Conservation (phyloP, 2,329 filamentous ascomycete species). For the Zymoseptoria ardabiliae region DNA sequence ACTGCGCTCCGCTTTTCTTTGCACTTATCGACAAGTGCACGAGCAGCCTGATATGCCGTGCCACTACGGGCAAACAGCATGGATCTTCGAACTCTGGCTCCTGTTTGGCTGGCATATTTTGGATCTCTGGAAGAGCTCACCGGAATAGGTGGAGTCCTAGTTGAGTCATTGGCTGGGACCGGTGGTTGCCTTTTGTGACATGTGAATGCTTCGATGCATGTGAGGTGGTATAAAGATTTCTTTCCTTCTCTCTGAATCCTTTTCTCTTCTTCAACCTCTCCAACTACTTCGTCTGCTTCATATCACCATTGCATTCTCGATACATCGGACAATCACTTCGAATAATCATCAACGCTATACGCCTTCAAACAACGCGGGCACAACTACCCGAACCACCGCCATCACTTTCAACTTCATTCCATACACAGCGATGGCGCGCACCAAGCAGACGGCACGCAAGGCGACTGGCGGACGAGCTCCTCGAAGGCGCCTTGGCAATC, state of each 20-base stretch:
- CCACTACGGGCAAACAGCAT: neutral
- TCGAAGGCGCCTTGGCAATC: neutral
- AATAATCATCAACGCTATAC: no score
- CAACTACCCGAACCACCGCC: no score
- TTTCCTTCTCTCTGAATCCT: neutral
- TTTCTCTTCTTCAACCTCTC: neutral
- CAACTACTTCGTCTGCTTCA: no score
- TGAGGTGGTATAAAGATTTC: neutral
- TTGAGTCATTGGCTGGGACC: neutral
- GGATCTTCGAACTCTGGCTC: neutral
- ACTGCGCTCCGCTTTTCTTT: neutral
- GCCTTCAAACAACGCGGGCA: no score
- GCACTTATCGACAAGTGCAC: neutral
- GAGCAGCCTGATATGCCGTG: neutral
- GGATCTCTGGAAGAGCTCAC: neutral
- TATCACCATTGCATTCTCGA: neutral
- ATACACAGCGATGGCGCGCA: constrained; percentile 11
- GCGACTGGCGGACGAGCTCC: constrained; percentile 7
- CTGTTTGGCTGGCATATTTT: neutral
- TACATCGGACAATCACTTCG: neutral
- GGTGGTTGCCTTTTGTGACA: neutral
- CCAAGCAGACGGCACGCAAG: constrained; percentile 14
- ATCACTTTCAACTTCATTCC: neutral
- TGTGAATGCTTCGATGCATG: neutral
- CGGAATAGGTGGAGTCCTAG: neutral